These are phyloP conservation scores for Alternaria dauci DNA, from an alignment of 2,329 filamentous ascomycete genomes.

Conservation along the genomic window DNA sequence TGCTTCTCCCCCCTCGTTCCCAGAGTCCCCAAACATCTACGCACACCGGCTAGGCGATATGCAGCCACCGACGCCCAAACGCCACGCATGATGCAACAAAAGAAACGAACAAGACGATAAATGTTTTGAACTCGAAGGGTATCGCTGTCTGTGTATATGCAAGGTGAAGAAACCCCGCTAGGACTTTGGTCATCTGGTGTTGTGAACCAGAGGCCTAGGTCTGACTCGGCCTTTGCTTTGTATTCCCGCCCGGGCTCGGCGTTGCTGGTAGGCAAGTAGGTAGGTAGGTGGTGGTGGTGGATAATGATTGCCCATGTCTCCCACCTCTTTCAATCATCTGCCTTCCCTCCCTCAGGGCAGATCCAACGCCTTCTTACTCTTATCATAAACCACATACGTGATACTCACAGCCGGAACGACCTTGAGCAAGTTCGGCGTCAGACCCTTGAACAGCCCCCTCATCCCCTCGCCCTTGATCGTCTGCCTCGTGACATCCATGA, in stretches of 20 bases:
- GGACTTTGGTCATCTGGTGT: not conserved
- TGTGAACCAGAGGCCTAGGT: too few species aligned
- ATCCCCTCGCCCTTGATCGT: constrained; percentile 85
- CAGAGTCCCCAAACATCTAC: not conserved
- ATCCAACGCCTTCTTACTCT: constrained; percentile 49
- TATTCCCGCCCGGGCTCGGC: too few species aligned
- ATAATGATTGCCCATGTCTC: too few species aligned
- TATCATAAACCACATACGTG: constrained; percentile 56
- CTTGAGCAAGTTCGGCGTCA: constrained; percentile 95
- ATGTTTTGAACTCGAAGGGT: constrained; percentile 9
- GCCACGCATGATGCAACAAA: constrained; percentile 32
- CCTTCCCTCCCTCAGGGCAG: constrained; percentile 37
- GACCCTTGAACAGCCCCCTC: constrained; percentile 88
- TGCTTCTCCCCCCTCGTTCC: not conserved
- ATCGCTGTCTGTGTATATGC: constrained; percentile 12
- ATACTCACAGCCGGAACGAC: constrained; percentile 96
- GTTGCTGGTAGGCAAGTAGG: not conserved
- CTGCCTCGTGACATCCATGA: constrained; percentile 85
- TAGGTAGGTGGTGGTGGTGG: too few species aligned
- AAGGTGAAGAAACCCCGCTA: constrained; percentile 3
- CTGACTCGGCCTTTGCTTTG: too few species aligned
- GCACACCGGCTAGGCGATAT: too few species aligned
- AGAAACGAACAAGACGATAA: constrained; percentile 1
- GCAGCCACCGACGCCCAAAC: constrained; percentile 16
- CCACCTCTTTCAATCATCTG: too few species aligned